Evolutionary conservation across 2,329 filamentous ascomycete genomes (phyloP).

Genomic region (Furcasterigmium furcatum): DNA sequence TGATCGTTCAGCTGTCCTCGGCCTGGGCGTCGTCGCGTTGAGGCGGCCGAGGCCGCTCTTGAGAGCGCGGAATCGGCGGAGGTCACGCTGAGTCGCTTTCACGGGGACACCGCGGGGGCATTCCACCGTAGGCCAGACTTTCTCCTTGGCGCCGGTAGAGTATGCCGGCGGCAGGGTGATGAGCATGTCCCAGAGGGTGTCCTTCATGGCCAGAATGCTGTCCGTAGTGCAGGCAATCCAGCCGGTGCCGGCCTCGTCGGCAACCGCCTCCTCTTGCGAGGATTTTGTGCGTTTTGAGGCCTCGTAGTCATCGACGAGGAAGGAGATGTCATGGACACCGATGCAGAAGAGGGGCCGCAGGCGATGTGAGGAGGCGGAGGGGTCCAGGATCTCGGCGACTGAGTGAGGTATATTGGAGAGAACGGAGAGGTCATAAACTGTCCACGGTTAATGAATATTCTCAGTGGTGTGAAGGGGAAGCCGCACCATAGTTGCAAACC

Average conservation of each 20-base stretch:
- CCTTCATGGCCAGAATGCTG: conserved; percentile 84
- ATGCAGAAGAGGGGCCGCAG: conserved; percentile 86
- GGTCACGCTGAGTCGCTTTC: conserved; percentile 86
- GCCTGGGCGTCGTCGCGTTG: conserved; percentile 13
- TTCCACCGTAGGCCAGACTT: conserved; percentile 74
- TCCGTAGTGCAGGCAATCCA: conserved; percentile 98
- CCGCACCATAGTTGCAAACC: conserved; percentile 82
- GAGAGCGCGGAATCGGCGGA: conserved; percentile 73
- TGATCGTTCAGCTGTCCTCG: conserved; percentile 16
- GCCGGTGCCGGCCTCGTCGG: conserved; percentile 53
- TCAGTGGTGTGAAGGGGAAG: neutral
- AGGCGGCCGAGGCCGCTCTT: conserved; percentile 58
- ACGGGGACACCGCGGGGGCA: conserved; percentile 60
- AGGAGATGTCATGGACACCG: conserved; percentile 87
- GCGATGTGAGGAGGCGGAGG: conserved; percentile 58
- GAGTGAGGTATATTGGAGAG: conserved; percentile 82
- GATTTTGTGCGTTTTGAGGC: conserved; percentile 32
- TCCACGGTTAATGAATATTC: conserved; percentile 14
- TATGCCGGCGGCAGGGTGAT: conserved; percentile 73
- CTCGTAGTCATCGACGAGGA: conserved; percentile 62
- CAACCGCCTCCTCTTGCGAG: conserved; percentile 25
- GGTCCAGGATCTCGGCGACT: conserved; percentile 65
- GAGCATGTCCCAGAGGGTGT: conserved; percentile 83
- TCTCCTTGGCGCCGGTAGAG: conserved; percentile 53
- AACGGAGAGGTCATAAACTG: conserved; percentile 93